Conservation (phyloP, 139 green algal species). For the Picocystis salinarum region DNA sequence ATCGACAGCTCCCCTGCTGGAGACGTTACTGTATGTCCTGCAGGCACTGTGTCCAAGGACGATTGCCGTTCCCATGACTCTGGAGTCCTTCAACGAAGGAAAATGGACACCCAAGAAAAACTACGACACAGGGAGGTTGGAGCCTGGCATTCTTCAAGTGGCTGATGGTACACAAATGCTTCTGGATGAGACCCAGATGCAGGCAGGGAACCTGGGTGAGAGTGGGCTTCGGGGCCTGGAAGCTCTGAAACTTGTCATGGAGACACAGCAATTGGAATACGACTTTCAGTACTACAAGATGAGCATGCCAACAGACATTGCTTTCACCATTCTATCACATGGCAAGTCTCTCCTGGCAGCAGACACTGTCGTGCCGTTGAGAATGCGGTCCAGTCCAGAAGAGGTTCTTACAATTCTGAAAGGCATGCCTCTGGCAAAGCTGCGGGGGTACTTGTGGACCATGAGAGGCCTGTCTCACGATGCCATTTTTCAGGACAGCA, state of each 20-base stretch:
- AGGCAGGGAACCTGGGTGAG: constrained; percentile 25
- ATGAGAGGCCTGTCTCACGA: too few species aligned
- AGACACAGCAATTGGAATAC: constrained; percentile 30
- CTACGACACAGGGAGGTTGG: constrained; percentile 9
- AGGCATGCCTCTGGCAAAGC: too few species aligned
- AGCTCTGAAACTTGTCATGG: constrained; percentile 26
- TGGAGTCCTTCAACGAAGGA: constrained; percentile 19
- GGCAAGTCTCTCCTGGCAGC: too few species aligned
- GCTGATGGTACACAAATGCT: constrained; percentile 29
- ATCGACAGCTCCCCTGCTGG: background rate
- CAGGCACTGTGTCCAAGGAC: constrained; percentile 5
- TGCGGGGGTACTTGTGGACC: too few species aligned
- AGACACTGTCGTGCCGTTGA: too few species aligned
- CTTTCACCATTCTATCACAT: too few species aligned
- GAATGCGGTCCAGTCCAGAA: too few species aligned
- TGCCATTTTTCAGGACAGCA: too few species aligned
- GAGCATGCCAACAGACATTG: background rate
- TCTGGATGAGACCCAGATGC: constrained; percentile 48
- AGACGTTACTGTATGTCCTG: constrained; percentile 3
- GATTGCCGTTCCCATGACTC: constrained; percentile 5
- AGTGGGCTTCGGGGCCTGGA: constrained; percentile 28
- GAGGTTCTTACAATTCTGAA: too few species aligned
- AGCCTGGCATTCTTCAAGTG: constrained; percentile 30
- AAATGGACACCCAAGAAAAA: constrained; percentile 14
- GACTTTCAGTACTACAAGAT: constrained; percentile 45